Evolutionary conservation across 306 rosid genomes (phyloP), one percentile per base, ranked within the genome.

Genomic region (Castanopsis chinensis): DNA sequence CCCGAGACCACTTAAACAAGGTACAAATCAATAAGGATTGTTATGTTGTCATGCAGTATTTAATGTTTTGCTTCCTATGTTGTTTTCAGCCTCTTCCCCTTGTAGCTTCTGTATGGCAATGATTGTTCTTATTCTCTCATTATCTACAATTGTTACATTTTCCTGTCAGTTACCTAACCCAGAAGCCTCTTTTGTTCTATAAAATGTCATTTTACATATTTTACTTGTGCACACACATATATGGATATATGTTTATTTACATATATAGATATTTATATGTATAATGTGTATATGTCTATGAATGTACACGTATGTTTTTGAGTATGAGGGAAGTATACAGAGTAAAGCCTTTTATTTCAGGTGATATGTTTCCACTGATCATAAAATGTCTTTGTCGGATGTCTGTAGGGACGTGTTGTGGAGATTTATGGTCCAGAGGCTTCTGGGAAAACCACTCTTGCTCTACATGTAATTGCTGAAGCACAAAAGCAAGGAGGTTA

Each of bases 391-490:
- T 85, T 59, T 76, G 9, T 41, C 58, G 73, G 64, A 68, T 78
- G 64, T 83, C 20, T 83, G 72, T 65, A 94, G 98, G 98, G 98
- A 32, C 97, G 97, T 53, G 97, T 94, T 69, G 97, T 88, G 87
- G 97, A 94, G 91, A 89, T 94, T 79, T 94, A 86, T 65, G 97
- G 97, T 70, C 97, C 97, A 28, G 99, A 94, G 86, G 97, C 97
- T 75, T 92, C 99, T 73, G 99, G 97, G 72, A 92, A 91, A 87
- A 91, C 99, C 21, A 94, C 97, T 55, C 97, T 92, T 78, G 95
- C 89, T 67, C 86, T 92, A 58, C 97, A 92, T 79, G 97, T 91
- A 74, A 91, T 94, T 85, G 97, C 99, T 7, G 94, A 94, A 85
- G 92, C 97, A 73, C 99, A 94, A 33, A 92, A 94, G 84, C 91